phyloP scores from a whole-genome alignment of 2,329 filamentous ascomycete genomes.

The Penicillium sp. region DNA sequence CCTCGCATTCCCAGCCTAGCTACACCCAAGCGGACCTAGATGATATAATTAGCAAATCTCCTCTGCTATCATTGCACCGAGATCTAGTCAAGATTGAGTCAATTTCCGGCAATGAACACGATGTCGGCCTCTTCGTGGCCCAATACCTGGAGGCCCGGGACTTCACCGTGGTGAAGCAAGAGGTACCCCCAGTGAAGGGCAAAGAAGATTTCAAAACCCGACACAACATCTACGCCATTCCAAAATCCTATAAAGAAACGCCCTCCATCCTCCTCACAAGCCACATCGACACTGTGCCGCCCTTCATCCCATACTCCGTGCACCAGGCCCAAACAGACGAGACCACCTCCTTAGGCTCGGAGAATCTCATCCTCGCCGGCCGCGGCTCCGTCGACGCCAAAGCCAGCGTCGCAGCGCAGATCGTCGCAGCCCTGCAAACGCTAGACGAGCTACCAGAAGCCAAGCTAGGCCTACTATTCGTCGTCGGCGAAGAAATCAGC shows the following conservation, averaged over 20 bases:
- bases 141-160: slow-evolving; percentile 61
- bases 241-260: slow-evolving; percentile 17
- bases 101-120: slow-evolving; percentile 65
- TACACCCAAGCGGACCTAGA: slow-evolving; percentile 24
- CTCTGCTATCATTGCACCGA: slow-evolving; percentile 70
- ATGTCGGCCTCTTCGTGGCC: slow-evolving; percentile 67
- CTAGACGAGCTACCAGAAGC: slow-evolving; percentile 40
- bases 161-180: slow-evolving; percentile 63
- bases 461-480: slow-evolving; percentile 56
- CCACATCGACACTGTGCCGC: slow-evolving; percentile 73
- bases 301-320: slow-evolving; percentile 51
- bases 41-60: slow-evolving; percentile 42
- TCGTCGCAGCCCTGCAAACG: slow-evolving; percentile 48
- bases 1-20: not conserved
- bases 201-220: slow-evolving; percentile 38
- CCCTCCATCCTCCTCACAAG: slow-evolving; percentile 54
- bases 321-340: slow-evolving; percentile 39
- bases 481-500: slow-evolving; percentile 77
- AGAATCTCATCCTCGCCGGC: slow-evolving; percentile 42
- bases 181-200: slow-evolving; percentile 22
- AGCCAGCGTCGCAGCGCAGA: slow-evolving; percentile 46
- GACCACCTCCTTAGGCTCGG: slow-evolving; percentile 12
- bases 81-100: slow-evolving; percentile 73
- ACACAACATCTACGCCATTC: slow-evolving; percentile 75
- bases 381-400: slow-evolving; percentile 50